Base-by-base conservation (phyloP, 192 early-diverging fungal genomes). In the Umbelopsis isabellina region DNA sequence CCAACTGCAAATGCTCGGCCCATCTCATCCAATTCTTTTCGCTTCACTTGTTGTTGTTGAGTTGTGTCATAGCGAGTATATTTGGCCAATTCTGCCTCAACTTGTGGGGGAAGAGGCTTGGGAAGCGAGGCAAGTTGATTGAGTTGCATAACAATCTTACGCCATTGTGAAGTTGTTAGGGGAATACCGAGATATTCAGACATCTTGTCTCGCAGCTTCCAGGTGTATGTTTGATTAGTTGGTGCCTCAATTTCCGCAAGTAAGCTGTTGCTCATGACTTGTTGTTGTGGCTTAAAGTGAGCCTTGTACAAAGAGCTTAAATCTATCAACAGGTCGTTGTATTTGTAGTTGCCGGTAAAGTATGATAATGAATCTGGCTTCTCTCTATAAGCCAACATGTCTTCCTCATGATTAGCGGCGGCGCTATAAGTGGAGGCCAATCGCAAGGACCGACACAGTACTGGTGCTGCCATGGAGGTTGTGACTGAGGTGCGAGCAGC, bases 301-400 rank as follows among this genome's bases (percentile, higher is more conserved):
- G 80, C 68, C 44, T 83, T 75, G 61, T 85, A 79, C 35, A 91
- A 76, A 4, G 75, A 72, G 74, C 92, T 90, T 21, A 95, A 66
- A 2, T 84, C 83, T 35, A 91, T 87, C 10, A 96, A 66, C n/a
- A 90, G 75, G 37, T 91, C 86, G 75, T 89, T 90, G 83, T 92
- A 96, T 46, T 82, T 79, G 49, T 89, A 89, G 80, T 94, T 94
- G 0, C 90, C 90, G 35, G 94, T 96, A 72, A 98, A 98, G 81
- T 95, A 98, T 10, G 94, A 92, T 0, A 91, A 78, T 11, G 92
- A 89, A 30, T 75, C 77, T 16, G 91, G 91, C 44, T 86, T 85
- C 49, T 85, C 68, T 27, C 73, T 49, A 6, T 80, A 79, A 21
- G 64, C 50, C 30, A 85, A 76, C 27, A 80, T 72, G 15, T 82